A percentile compares a stretch with the other conserved stretches of the same genome.
Evolutionary conservation across 1,284 basidiomycete genomes (phyloP).

Genomic region (Phylloporus sp.): DNA sequence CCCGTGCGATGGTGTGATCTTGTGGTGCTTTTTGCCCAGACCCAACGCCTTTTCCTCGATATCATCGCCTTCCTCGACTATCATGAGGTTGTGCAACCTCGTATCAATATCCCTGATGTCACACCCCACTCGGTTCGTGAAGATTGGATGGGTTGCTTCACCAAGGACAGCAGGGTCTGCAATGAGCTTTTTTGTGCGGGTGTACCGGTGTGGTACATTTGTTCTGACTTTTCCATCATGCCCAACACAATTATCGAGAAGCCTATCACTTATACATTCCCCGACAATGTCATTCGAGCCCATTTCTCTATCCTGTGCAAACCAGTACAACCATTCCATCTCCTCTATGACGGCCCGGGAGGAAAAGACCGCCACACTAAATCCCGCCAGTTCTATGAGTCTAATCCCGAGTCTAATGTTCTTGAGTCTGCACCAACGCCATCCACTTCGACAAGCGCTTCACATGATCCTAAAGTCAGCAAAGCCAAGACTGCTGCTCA

Average conservation of each 20-base stretch:
- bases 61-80: conserved; percentile 9
- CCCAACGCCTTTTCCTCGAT: conserved; percentile 6
- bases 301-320: conserved; percentile 4
- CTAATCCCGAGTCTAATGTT: too few species aligned
- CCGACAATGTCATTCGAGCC: background rate
- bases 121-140: background rate
- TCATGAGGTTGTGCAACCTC: background rate
- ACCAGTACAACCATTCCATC: background rate
- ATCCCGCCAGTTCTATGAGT: background rate
- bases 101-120: background rate
- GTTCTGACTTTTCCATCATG: background rate
- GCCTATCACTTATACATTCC: background rate
- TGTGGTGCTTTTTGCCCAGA: background rate
- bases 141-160: conserved; percentile 17
- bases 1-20: conserved; percentile 6
- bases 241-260: background rate
- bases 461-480: background rate
- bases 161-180: background rate
- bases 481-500: background rate
- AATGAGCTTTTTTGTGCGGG: background rate
- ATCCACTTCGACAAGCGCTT: background rate
- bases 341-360: conserved; percentile 2
- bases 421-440: background rate
- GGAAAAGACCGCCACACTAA: background rate
- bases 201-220: conserved; percentile 10